These are phyloP conservation scores for Aspergillus affinis DNA, from an alignment of 495 filamentous ascomycete species.

Conservation along the genomic window DNA sequence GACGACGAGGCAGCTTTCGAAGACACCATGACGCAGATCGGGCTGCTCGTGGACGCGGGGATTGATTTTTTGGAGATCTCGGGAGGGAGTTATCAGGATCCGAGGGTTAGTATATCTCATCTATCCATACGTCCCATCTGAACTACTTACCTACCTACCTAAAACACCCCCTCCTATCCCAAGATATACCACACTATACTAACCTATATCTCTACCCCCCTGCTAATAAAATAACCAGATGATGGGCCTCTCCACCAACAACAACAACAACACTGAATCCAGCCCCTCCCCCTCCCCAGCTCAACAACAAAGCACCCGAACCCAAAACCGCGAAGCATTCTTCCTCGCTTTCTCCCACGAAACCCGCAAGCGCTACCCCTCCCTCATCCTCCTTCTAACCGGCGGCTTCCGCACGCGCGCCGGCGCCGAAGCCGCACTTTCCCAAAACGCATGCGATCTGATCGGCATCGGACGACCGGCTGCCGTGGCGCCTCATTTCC, in stretches of 20 bases:
- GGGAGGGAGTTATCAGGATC: slow-evolving; percentile 59
- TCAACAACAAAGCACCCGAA: slow-evolving; percentile 36
- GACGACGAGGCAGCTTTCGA: slow-evolving; percentile 41
- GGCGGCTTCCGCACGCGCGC: slow-evolving; percentile 56
- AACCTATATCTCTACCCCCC: background rate
- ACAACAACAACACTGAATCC: background rate
- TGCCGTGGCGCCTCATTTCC: slow-evolving; percentile 46
- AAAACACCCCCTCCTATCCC: background rate
- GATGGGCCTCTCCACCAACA: too few species aligned
- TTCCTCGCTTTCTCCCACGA: slow-evolving; percentile 57
- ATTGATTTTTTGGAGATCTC: slow-evolving; percentile 65
- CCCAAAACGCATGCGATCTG: slow-evolving; percentile 54
- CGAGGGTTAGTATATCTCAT: slow-evolving; percentile 25
- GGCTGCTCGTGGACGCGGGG: slow-evolving; percentile 49
- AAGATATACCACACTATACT: background rate
- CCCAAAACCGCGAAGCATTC: slow-evolving; percentile 54
- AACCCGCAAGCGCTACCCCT: slow-evolving; percentile 44
- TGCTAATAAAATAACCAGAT: slow-evolving; percentile 20
- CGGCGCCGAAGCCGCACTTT: slow-evolving; percentile 54
- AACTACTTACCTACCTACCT: background rate
- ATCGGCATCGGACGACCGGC: slow-evolving; percentile 58
- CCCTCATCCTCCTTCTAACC: slow-evolving; percentile 49
- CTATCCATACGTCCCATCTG: background rate
- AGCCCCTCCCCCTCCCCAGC: slow-evolving; percentile 16
- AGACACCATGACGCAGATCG: slow-evolving; percentile 53